Base-by-base conservation (phyloP, 176 grass and related monocot genomes). In the Saccharum officinarum region DNA sequence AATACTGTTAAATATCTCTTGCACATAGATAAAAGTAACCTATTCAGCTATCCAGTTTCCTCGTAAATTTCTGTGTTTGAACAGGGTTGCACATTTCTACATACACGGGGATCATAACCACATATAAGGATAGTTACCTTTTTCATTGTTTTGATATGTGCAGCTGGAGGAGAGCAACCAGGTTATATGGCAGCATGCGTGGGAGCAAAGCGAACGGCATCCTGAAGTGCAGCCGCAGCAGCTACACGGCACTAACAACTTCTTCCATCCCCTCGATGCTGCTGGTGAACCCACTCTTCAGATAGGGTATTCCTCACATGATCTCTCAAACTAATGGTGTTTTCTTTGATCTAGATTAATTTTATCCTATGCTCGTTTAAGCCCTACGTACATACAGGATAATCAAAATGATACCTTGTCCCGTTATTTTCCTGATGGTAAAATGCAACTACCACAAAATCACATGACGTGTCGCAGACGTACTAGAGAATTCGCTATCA, bases 161-260 rank as follows among this genome's bases (percentile, higher is more conserved):
- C 90, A 99, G 97, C 47, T 99, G 75, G 97, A 99, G 33, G 93
- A 99, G 76, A 92, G 93, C 65, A 91, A 86, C 79, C 92, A 88
- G 26, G 84, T 87, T 76, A 82, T 73, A 30, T 86, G 78, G 75
- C 92, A 89, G 64, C 88, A 92, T 46, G 70, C 86, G 3, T 99
- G 93, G 93, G 97, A 99, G 81, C 91, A 93, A 8, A 75, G 70
- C 36, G 93, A 86, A 70, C 83, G 89, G 12, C 94, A 92, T 69
- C 66, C 85, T 1, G 80, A 83, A 49, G 84, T 87, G 59, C 74
- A 85, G 55, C 78, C 64, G 16, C 79, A 69, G 40, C 86, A 62
- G 33, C 84, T 78, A 55, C 87, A 84, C 1, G 67, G 88, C 2
- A 36, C 34, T 36, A 88, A 88, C 30, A 95, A 98, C 42, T 95